A percentile compares a stretch with the other conserved stretches of the same genome.
Conservation (phyloP, 2,329 filamentous ascomycete genomes). For the Graphilbum fragrans region DNA sequence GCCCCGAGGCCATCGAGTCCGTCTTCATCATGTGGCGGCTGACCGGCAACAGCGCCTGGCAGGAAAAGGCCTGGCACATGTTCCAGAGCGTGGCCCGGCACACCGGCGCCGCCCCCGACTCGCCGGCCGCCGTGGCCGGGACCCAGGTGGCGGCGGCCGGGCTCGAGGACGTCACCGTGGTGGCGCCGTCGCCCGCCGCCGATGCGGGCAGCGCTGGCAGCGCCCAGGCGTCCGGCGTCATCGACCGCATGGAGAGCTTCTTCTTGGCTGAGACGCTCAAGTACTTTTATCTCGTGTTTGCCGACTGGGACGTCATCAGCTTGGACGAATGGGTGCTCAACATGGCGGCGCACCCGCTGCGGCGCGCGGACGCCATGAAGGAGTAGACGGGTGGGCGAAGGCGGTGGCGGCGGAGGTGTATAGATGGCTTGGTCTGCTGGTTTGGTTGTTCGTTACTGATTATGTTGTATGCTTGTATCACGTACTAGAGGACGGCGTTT, state of each 20-base stretch:
- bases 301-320: conserved; percentile 43
- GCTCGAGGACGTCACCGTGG: conserved; percentile 51
- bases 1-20: conserved; percentile 70
- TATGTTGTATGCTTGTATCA: too few relatives aligned
- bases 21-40: conserved; percentile 69
- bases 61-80: conserved; percentile 63
- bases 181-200: conserved; percentile 13
- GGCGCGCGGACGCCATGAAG: conserved; percentile 14
- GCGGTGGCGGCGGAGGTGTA: too few relatives aligned
- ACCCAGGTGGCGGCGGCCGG: conserved; percentile 45
- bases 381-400: not conserved
- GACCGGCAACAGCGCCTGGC: conserved; percentile 53
- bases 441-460: too few relatives aligned
- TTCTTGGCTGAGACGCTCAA: conserved; percentile 60
- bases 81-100: conserved; percentile 50
- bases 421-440: too few relatives aligned
- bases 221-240: too few relatives aligned
- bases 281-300: conserved; percentile 54
- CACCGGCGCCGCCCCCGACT: conserved; percentile 37
- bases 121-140: not conserved
- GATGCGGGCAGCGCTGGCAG: too few relatives aligned
- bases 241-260: conserved; percentile 64
- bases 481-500: too few relatives aligned
- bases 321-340: conserved; percentile 52
- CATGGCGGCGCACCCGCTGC: conserved; percentile 41